Base-by-base conservation (phyloP, 306 rosid species). In the Glycine latifolia region DNA sequence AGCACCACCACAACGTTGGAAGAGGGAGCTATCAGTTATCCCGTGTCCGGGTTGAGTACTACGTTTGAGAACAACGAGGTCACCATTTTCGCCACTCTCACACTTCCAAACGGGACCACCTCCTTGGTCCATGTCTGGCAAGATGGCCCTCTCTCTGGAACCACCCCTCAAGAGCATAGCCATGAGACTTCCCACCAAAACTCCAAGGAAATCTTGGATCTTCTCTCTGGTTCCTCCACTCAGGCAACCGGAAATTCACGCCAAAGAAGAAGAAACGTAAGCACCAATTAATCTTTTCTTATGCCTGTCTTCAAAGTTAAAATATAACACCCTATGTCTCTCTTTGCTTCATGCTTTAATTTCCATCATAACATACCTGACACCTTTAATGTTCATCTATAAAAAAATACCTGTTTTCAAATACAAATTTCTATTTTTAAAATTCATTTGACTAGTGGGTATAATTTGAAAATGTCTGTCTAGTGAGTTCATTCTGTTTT, bases 61-160 rank as follows among this genome's bases (percentile, higher is more conserved):
- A 75, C 84, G 2, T 85, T 74, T 50, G 58, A 39, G 71, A 89
- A 77, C 53, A 85, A 77, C 17, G 91, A 91, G 87, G 83, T 92
- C 26, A 75, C 87, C 55, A 85, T 94, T 13, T 91, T 75, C 49
- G 96, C 88, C 4, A 87, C 89, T n/a, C 71, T 89, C 84, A 55
- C 79, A 10, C 90, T 92, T 76, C 92, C 91, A 3, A 75, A 63
- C 5, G 85, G 10, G 4, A 80, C 80, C 5, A 20, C 85, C 10
- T 75, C 86, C 1, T 47, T 94, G 74, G 83, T 84, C 39, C 98
- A 92, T 63, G 86, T 91, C 10, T 94, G 98, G 94, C 97, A 94
- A 71, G 80, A 85, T 44, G 97, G 97, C 0, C 59, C 84, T 10
- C 52, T 89, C 76, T 65, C 87, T 20, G 84, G 72, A 3, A 55